A percentile compares a stretch with the other conserved stretches of the same genome.
Evolutionary conservation across 768 basidiomycete genomes (phyloP).

Genomic region (Chiua virens): DNA sequence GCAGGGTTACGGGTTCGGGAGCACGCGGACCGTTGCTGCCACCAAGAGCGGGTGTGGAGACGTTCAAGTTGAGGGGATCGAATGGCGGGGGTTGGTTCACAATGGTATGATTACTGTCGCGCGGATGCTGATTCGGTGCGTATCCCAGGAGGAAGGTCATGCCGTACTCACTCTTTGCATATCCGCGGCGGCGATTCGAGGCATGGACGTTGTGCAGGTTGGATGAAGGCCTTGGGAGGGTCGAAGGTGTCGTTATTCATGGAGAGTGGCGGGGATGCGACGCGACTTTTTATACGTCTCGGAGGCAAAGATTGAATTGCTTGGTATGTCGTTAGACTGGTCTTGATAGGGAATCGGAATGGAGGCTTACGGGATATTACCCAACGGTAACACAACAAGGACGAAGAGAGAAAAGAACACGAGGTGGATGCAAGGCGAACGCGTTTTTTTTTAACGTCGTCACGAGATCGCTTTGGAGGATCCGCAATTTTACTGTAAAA

Average conservation of each 20-base stretch:
- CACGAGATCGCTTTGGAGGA: neutral
- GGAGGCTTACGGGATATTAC: no score
- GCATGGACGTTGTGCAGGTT: conserved; percentile 15
- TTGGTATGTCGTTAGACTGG: no score
- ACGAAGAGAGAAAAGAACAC: neutral
- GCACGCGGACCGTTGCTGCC: conserved; percentile 39
- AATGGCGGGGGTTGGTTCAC: neutral
- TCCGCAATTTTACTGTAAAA: neutral
- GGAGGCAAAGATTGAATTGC: conserved; percentile 1
- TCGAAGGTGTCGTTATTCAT: conserved; percentile 10
- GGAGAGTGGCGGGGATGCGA: neutral
- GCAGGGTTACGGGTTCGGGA: conserved; percentile 42
- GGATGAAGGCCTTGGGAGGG: neutral
- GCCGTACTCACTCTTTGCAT: conserved; percentile 12
- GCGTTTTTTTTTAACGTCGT: no score
- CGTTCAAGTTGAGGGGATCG: conserved; percentile 1
- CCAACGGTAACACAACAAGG: no score
- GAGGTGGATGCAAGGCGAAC: conserved; percentile 2
- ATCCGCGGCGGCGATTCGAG: neutral
- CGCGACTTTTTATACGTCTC: conserved; percentile 5
- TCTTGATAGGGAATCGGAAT: no score
- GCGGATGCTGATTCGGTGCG: neutral
- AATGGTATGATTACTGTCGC: conserved; percentile 3
- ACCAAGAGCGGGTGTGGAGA: conserved; percentile 4
- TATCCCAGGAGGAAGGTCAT: neutral